A percentile compares a stretch with the other conserved stretches of the same genome.
phyloP scores from a whole-genome alignment of 371 early-diverging fungal species.

The Mucor mucedo region DNA sequence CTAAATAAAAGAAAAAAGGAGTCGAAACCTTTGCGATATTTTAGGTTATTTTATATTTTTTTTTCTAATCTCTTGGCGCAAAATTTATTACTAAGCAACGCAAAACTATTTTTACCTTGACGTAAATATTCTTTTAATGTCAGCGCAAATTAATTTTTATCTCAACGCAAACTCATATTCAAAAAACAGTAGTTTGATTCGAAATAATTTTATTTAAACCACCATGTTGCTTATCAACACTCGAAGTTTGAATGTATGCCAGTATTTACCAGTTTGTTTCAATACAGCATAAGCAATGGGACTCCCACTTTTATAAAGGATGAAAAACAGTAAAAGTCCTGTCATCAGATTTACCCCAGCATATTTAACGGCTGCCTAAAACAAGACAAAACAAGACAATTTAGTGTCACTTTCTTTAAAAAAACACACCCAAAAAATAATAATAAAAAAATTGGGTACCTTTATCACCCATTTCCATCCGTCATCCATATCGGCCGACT shows the following conservation, averaged over 20 bases:
- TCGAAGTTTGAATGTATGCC: constrained; percentile 23
- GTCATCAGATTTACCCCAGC: constrained; percentile 45
- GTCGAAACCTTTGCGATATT: too few relatives aligned
- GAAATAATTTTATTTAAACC: not conserved
- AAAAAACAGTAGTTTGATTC: too few relatives aligned
- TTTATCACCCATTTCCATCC: constrained; percentile 46
- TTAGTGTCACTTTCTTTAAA: not conserved
- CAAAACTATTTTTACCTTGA: too few relatives aligned
- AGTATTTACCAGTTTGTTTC: constrained; percentile 29
- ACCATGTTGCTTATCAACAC: constrained; percentile 16
- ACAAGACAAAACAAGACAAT: not conserved
- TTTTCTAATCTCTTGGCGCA: too few relatives aligned
- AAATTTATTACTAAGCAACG: too few relatives aligned
- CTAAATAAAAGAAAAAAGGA: too few relatives aligned
- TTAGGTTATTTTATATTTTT: too few relatives aligned
- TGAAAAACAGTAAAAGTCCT: constrained; percentile 34
- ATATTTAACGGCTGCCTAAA: constrained; percentile 48
- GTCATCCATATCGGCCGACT: not conserved
- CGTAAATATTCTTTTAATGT: too few relatives aligned
- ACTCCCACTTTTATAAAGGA: constrained; percentile 40
- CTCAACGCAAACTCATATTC: too few relatives aligned
- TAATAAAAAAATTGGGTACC: constrained; percentile 10
- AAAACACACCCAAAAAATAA: too few relatives aligned
- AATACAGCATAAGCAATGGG: constrained; percentile 43
- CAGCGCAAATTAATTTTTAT: too few relatives aligned